Conservation (phyloP, 2,329 filamentous ascomycete genomes). For the Helotiales sp. region DNA sequence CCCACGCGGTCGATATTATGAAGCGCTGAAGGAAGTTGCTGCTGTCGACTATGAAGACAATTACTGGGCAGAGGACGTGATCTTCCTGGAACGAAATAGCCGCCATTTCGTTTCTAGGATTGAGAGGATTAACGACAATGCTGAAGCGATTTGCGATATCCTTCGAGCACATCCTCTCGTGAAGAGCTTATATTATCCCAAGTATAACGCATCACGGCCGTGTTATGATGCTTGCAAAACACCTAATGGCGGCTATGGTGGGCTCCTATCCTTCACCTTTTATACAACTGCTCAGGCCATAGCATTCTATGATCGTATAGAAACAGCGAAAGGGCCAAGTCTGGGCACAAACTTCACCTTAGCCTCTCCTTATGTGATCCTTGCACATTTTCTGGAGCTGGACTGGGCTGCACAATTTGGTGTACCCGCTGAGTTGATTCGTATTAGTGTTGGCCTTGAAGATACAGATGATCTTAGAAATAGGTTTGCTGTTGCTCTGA, state of each 20-base stretch:
- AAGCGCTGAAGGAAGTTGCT: conserved; percentile 65
- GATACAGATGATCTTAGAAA: conserved; percentile 65
- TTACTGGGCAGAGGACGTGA: conserved; percentile 89
- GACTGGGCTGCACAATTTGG: conserved; percentile 87
- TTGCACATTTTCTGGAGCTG: conserved; percentile 89
- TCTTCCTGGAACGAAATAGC: conserved; percentile 96
- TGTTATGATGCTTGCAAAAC: conserved; percentile 80
- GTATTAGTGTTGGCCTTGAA: conserved; percentile 89
- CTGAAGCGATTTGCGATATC: conserved; percentile 77
- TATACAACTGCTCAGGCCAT: conserved; percentile 68
- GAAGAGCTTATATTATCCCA: conserved; percentile 84
- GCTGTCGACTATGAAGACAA: conserved; percentile 75
- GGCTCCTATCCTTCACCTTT: conserved; percentile 83
- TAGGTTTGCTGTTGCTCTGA: conserved; percentile 69
- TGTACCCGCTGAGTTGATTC: conserved; percentile 76
- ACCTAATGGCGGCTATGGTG: conserved; percentile 80
- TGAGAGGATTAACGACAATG: conserved; percentile 80
- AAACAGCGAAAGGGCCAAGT: conserved; percentile 91
- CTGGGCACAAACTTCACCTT: conserved; percentile 96
- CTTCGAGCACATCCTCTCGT: conserved; percentile 63
- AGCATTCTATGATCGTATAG: conserved; percentile 80
- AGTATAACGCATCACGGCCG: conserved; percentile 65
- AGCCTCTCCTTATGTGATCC: conserved; percentile 83
- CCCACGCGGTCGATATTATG: conserved; percentile 69
- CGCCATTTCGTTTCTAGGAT: conserved; percentile 85